Base-by-base conservation (phyloP, 169 alveolate species). In the Eimeria mitis region DNA sequence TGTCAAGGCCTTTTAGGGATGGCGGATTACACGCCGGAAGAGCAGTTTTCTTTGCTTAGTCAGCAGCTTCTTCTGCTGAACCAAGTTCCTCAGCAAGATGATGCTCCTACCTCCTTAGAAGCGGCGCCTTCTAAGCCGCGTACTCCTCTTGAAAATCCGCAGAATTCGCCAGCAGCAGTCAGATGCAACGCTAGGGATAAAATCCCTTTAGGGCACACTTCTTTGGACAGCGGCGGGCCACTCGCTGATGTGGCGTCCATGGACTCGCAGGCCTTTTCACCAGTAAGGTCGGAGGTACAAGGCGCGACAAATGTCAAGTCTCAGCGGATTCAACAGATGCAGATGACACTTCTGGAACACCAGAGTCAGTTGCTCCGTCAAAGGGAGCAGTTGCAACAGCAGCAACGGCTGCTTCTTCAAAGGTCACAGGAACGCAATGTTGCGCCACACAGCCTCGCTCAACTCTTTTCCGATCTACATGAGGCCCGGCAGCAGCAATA, bases 1-100 rank as follows among this genome's bases (percentile, higher is more conserved):
- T 52, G 42, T 28, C n/a, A 78, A 44, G 65, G 68, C 28, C 9
- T 78, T 14, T 4, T 52, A 78, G 88, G 68, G 28, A 87, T 87
- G 92, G 92, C 92, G 81, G 92, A 63, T 23, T 87, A 52, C 52
- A 87, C 92, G 92, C 92, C 81, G 81, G 65, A 63, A 28, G 83
- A 87, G 81, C 81, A 63, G 61, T 87, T 87, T 63, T 87, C 92
- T 21, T 37, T 83, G 56, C 47, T 83, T 25, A 83, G 90, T 59
- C 90, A 83, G 73, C 90, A 83, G 90, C 90, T 83, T 19, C 90
- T 83, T 34, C 90, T 83, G 90, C 90, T 83, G 76, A 34, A 83
- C 75, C 76, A 83, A n/a, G 40, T 83, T 83, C 56, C 76, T 23
- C 73, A 54, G 47, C 76, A 83, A 37, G 90, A 83, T 59, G 54